Conservation (phyloP, 441 rosid species). For the Mallotus repandus region DNA sequence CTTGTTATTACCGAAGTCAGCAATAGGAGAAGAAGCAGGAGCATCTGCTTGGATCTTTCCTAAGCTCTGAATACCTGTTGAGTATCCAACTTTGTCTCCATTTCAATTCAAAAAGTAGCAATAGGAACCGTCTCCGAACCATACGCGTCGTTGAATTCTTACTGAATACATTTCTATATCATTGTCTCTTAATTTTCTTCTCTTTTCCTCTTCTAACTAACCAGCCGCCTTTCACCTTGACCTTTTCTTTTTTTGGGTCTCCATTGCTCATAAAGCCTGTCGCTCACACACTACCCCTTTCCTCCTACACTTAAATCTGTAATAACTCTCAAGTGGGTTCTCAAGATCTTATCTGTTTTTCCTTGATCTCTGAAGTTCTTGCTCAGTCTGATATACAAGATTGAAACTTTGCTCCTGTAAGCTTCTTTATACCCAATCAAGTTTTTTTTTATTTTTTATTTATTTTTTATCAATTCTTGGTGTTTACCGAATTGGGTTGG, state of each 20-base stretch:
- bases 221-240: background rate
- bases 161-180: too few relatives aligned
- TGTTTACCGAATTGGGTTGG: constrained; percentile 13
- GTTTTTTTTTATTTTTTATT: background rate
- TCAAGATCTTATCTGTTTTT: constrained; percentile 1
- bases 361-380: constrained; percentile 4
- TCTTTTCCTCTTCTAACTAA: background rate
- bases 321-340: background rate
- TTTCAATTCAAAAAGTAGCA: too few relatives aligned
- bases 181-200: constrained; percentile 12
- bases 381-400: background rate
- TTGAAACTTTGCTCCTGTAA: constrained; percentile 11
- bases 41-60: too few relatives aligned
- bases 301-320: background rate
- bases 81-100: too few relatives aligned
- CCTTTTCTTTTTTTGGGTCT: background rate
- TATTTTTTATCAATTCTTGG: constrained; percentile 1
- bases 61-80: too few relatives aligned
- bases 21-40: too few relatives aligned
- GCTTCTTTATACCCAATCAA: background rate
- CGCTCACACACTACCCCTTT: background rate
- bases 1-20: too few relatives aligned
- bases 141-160: too few relatives aligned
- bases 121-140: too few relatives aligned
- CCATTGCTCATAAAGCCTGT: background rate